Evolutionary conservation across 345 rosid genomes (phyloP), one percentile per base, ranked within the genome.

Genomic region (Angophora floribunda): DNA sequence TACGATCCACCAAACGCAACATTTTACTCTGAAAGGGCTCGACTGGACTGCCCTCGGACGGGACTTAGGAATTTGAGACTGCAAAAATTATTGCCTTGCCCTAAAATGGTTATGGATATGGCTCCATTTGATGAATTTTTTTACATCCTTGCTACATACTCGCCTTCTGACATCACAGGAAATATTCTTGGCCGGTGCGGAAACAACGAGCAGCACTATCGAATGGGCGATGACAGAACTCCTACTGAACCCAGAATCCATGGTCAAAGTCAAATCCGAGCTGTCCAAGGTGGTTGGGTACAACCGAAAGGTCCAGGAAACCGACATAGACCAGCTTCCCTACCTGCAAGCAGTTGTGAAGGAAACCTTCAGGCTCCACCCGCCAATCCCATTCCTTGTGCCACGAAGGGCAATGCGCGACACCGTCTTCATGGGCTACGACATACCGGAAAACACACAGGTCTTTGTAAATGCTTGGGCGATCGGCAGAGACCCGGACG

Each of bases 181-280:
- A 90, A 88, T 96, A 86, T 93, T 95, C 88, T 1, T 93, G 70
- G 96, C 95, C 13, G 96, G 96, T 28, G 61, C 95, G 78, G 97
- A 93, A 78, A 96, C 96, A 52, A 94, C 94, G 52, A 92, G 96
- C 53, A 90, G 93, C 89, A 94, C 95, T 14, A 87, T 91, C 17
- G 99, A 95, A 87, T 95, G 99, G 97, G 96, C 97, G 59, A 5
- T 95, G 88, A 90, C 96, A 2, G 97, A 96, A 89, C 95, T 96
- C 63, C 87, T 96, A 7, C 87, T 91, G 84, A 90, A 92, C 70
- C 95, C 93, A 1, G 89, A 92, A 6, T 75, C 90, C 50, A 88
- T 95, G 93, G 61, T 59, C 61, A 92, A 91, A 87, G 96, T 89
- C 63, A 92, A 95, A 90, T 89, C 89, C 26, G 97, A 95, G 90